A percentile compares a stretch with the other conserved stretches of the same genome.
phyloP scores from a whole-genome alignment of 805 yeast genomes.

The Suhomyces emberorum region DNA sequence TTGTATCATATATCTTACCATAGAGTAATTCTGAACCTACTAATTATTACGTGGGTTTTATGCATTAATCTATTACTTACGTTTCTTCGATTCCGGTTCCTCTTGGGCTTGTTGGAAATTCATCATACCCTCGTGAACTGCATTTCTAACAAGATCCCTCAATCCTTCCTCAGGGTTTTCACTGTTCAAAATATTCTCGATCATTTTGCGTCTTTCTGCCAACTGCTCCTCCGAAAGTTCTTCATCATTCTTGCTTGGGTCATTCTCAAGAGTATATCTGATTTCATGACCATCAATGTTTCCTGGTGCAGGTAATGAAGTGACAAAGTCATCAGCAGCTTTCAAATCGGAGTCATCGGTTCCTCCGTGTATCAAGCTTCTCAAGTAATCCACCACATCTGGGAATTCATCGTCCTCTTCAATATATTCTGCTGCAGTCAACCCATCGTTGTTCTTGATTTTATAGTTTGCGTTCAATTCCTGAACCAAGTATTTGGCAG shows the following conservation, averaged over 20 bases:
- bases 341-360: constrained; percentile 13
- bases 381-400: constrained; percentile 66
- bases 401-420: constrained; percentile 86
- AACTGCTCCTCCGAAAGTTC: constrained; percentile 42
- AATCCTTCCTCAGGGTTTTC: constrained; percentile 80
- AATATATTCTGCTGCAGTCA: constrained; percentile 68
- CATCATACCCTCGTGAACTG: constrained; percentile 57
- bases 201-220: constrained; percentile 55
- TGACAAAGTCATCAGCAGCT: constrained; percentile 16
- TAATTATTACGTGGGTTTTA: too few species aligned
- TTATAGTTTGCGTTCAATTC: constrained; percentile 64
- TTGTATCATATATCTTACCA: too few species aligned
- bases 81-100: constrained; percentile 28
- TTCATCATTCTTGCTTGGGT: constrained; percentile 32
- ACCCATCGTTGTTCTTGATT: constrained; percentile 66
- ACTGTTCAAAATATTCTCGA: constrained; percentile 71
- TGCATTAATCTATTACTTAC: constrained; percentile 14
- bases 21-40: too few species aligned
- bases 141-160: constrained; percentile 61
- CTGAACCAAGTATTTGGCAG: constrained; percentile 67
- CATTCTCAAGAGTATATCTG: constrained; percentile 52
- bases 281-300: constrained; percentile 47
- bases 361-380: constrained; percentile 35
- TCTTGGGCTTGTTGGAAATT: constrained; percentile 25
- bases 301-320: constrained; percentile 36